Evolutionary conservation across 208 protist species (phyloP), one percentile per base, ranked within the genome.

Genomic region (Angomonas ambiguus): DNA sequence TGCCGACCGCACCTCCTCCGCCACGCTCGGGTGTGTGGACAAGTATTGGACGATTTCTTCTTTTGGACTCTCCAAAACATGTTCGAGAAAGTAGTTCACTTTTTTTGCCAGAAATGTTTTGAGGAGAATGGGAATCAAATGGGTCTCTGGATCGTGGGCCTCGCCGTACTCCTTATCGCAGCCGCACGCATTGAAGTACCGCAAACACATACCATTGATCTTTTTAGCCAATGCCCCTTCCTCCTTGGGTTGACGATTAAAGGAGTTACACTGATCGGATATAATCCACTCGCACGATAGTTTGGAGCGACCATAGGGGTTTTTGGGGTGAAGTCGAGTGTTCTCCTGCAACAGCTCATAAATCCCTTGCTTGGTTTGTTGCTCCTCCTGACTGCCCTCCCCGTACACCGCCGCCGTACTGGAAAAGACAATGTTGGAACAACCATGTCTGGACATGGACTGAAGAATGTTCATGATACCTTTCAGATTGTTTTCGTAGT

Each of bases 161-260:
- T 99, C 97, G 24, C 98, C 98, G 67, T 99, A 99, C 25, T 84
- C 82, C 24, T 98, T 97, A 42, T 89, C 87, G 0, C 97, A 97
- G 24, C 98, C 98, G 41, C 94, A 89, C 16, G 98, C 98, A 82
- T 99, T 99, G 84, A 99, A 99, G 82, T 99, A 99, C 33, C 98
- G 91, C 34, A 99, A 85, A 51, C 97, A 78, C 30, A 97, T 76
- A 55, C 90, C 85, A 58, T 91, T 80, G 32, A 87, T 82, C 55
- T 91, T 85, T 35, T 94, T 89, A 13, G 84, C 86, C 0, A 67
- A 51, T 22, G 74, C 77, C 22, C 89, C 73, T 76, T 98, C 96
- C 60, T 79, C 62, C n/a, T 5, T n/a, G 45, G 45, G 18, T 8
- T 8, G 8, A 5, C 45, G 45, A 20, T 53, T 53, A 20, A 53